phyloP scores from a whole-genome alignment of 768 basidiomycete genomes.

The Tricholoma bakamatsutake region DNA sequence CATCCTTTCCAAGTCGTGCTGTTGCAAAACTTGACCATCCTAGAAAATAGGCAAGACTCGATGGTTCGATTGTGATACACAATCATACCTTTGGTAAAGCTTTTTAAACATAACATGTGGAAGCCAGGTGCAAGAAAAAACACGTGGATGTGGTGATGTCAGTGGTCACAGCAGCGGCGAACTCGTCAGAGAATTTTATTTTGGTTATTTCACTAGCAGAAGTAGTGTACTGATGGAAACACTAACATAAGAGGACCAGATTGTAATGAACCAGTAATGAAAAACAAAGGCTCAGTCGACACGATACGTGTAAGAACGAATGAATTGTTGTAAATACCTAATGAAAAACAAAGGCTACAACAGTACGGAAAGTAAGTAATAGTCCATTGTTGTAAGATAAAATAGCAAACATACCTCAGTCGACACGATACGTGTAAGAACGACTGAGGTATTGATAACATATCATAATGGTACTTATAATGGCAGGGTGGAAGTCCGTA shows the following conservation, averaged over 20 bases:
- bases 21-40: slow-evolving; percentile 7
- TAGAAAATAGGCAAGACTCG: neutral
- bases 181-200: neutral
- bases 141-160: slow-evolving; percentile 8
- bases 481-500: no score
- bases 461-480: no score
- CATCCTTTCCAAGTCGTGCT: neutral
- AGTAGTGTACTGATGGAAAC: no score
- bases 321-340: no score
- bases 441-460: no score
- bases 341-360: no score
- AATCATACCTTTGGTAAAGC: neutral
- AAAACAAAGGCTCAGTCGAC: no score
- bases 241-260: neutral
- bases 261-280: neutral
- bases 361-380: neutral
- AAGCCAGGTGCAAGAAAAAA: neutral
- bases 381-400: neutral
- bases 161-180: neutral
- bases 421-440: no score
- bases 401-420: neutral
- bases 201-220: neutral
- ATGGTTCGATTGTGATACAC: neutral
- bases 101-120: neutral
- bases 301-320: no score